Evolutionary conservation across 176 grass and related monocot species (phyloP).

Genomic region (Olyra latifolia): DNA sequence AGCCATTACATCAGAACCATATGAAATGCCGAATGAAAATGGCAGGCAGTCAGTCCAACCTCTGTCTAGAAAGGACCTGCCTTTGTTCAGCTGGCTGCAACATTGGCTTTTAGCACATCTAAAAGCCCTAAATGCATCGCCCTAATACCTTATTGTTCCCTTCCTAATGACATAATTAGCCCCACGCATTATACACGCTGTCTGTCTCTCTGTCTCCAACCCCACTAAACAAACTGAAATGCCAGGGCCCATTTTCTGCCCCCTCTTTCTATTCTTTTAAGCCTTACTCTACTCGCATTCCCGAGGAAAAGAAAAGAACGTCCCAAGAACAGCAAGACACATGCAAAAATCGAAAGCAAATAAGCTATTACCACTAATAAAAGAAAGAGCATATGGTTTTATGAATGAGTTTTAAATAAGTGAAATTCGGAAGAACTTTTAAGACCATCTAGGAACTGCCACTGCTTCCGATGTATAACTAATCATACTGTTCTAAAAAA

Average conservation of each 20-base stretch:
- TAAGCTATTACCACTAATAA: not conserved
- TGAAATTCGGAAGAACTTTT: not conserved
- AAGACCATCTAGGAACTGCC: too few species aligned
- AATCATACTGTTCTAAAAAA: too few species aligned
- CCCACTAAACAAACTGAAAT: constrained; percentile 11
- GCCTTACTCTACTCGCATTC: constrained; percentile 11
- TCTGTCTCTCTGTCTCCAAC: constrained; percentile 3
- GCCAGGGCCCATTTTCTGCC: not conserved
- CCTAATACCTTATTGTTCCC: constrained; percentile 9
- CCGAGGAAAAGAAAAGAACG: not conserved
- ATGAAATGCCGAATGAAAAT: not conserved
- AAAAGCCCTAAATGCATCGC: constrained; percentile 18
- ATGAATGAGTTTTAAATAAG: not conserved
- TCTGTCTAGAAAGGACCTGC: not conserved
- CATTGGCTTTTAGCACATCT: constrained; percentile 5
- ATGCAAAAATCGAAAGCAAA: not conserved
- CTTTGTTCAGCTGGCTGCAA: not conserved
- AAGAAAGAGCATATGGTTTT: not conserved
- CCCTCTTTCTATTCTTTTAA: not conserved
- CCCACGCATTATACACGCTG: constrained; percentile 18
- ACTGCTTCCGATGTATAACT: too few species aligned
- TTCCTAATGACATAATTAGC: constrained; percentile 7
- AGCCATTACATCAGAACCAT: not conserved
- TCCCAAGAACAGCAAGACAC: not conserved
- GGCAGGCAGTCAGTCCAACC: not conserved